Evolutionary conservation across 2,329 filamentous ascomycete genomes (phyloP).

Genomic region (Polychaeton citri): DNA sequence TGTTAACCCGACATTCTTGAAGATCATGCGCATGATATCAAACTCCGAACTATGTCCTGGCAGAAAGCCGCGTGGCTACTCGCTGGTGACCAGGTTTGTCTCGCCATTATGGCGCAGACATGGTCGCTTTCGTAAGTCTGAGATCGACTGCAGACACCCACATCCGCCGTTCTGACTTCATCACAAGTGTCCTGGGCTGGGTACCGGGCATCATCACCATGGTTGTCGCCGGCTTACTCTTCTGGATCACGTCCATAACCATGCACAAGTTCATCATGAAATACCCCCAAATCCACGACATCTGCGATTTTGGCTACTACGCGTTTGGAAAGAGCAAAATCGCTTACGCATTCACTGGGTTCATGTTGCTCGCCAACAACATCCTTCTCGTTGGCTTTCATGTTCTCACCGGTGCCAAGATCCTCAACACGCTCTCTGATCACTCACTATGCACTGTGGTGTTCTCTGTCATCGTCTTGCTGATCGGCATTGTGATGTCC

Average conservation of each 20-base stretch:
- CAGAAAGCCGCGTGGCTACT: no score
- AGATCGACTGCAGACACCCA: no score
- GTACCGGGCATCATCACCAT: slow-evolving; percentile 35
- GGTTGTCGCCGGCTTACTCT: slow-evolving; percentile 31
- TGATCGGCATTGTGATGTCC: slow-evolving; percentile 36
- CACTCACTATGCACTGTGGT: slow-evolving; percentile 37
- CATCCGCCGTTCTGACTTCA: no score
- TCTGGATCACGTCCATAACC: slow-evolving; percentile 38
- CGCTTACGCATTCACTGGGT: slow-evolving; percentile 32
- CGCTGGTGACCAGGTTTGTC: slow-evolving; percentile 39
- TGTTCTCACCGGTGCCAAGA: slow-evolving; percentile 35
- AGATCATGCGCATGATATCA: no score
- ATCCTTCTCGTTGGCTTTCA: slow-evolving; percentile 40
- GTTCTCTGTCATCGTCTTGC: slow-evolving; percentile 32
- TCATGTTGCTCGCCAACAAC: slow-evolving; percentile 39
- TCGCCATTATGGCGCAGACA: slow-evolving; percentile 39
- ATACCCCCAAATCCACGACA: slow-evolving; percentile 36
- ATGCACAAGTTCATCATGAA: slow-evolving; percentile 43
- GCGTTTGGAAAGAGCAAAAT: slow-evolving; percentile 29
- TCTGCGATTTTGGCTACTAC: slow-evolving; percentile 39
- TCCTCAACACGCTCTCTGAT: slow-evolving; percentile 36
- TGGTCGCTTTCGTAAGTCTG: slow-evolving; percentile 40
- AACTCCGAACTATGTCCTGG: no score
- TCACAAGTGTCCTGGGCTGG: slow-evolving; percentile 35
- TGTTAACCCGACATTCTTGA: slow-evolving; percentile 33